Evolutionary conservation across 2,329 filamentous ascomycete species (phyloP), one percentile per base, ranked within the genome.

Genomic region (Aspergillus uvarum): DNA sequence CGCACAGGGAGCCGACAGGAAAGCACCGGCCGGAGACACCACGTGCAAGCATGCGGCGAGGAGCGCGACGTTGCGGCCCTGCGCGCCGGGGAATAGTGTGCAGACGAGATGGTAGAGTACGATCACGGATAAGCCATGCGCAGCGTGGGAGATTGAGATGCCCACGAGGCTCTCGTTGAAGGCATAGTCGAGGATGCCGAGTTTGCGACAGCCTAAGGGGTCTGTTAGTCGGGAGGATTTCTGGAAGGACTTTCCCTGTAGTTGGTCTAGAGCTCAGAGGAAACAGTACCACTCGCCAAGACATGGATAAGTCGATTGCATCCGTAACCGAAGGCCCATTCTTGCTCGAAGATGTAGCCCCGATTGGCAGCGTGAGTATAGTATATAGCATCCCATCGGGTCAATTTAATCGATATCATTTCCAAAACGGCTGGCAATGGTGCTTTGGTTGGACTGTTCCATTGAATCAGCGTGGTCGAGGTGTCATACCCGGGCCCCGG

Each of bases 401-500:
- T 56, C 35, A 59, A 26, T 14, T 56, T 59, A 24, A 21, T 51
- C 10, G 58, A 47, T 16, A 59, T 26, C 5, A 19, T 29, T 29
- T 48, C 19, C 48, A 52, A 29, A 6, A 48, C 7, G 19, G 16
- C 19, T 32, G 24, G 35, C 2, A 59, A n/a, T 6, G 47, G 14
- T 47, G 51, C 47, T 31, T 56, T 11, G 32, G 24, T 44, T 4
- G 35, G 24, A 38, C 53, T 24, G 53, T 47, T 26, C 53, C 53
- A 44, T 26, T 21, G 35, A 4, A 35, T 24, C n/a, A 59, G 38
- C 10, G 58, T 51, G 42, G 58, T 59, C 14, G 58, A 59, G 47
- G 58, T 59, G 21, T 59, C 58, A 24, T 59, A 59, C 47, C 51
- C 58, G 54, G 58, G 35, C 5, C 58, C 58, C 21, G 58, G 58